Percentiles rank a stretch among this genome's conserved stretches.
These are phyloP conservation scores for Aechmea fasciata DNA, from an alignment of 176 grass and related monocot species.

Conservation along the genomic window DNA sequence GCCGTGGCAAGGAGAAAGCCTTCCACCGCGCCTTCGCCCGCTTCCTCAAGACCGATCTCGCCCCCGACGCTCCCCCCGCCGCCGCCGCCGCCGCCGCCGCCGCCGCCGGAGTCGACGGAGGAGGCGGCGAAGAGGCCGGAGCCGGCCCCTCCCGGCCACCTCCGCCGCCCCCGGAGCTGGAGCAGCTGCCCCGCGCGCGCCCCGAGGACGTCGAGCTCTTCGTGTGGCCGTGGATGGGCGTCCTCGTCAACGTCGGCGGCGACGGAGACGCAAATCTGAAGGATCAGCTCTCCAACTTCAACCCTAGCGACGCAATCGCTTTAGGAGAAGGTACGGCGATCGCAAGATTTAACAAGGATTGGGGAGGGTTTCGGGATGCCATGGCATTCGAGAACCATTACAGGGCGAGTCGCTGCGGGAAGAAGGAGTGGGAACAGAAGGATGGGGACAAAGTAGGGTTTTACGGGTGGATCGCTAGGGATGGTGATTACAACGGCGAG, in stretches of 20 bases:
- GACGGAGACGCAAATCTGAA: constrained; percentile 12
- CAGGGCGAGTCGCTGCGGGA: constrained; percentile 35
- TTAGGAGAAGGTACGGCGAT: constrained; percentile 34
- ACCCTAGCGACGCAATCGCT: constrained; percentile 26
- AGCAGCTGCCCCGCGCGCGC: constrained; percentile 2
- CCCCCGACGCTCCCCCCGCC: constrained; percentile 8
- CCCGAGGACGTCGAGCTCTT: constrained; percentile 36
- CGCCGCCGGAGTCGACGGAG: neutral
- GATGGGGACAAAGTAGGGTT: constrained; percentile 10
- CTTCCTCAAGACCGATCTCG: constrained; percentile 32
- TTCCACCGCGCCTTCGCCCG: constrained; percentile 29
- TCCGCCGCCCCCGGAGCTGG: constrained; percentile 10
- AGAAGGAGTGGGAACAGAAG: constrained; percentile 35
- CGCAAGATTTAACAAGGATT: constrained; percentile 45
- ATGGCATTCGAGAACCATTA: constrained; percentile 61
- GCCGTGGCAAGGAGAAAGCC: constrained; percentile 24
- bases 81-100: constrained; percentile 4
- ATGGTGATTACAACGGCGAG: constrained; percentile 39
- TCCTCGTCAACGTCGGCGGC: constrained; percentile 36
- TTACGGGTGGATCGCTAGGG: constrained; percentile 65
- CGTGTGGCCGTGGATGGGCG: constrained; percentile 66
- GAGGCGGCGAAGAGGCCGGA: neutral
- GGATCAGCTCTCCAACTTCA: constrained; percentile 26
- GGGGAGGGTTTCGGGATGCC: constrained; percentile 50
- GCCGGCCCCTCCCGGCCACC: neutral